Percentiles rank a stretch among this genome's conserved stretches.
These are phyloP conservation scores for Hypericum androsaemum DNA, from an alignment of 345 rosid genomes.

Conservation along the genomic window DNA sequence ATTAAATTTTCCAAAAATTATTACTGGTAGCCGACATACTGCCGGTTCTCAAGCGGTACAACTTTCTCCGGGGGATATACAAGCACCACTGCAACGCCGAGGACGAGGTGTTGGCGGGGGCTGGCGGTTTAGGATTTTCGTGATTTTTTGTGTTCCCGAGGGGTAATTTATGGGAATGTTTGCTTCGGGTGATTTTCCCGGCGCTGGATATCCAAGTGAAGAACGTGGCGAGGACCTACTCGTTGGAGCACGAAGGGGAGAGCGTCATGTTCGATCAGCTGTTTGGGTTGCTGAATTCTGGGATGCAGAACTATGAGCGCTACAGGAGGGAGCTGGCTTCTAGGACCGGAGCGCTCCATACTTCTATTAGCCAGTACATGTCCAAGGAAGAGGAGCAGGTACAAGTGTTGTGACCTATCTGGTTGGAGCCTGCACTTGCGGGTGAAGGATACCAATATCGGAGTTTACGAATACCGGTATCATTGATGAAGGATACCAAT, in stretches of 20 bases:
- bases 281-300: slow-evolving; percentile 39
- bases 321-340: slow-evolving; percentile 57
- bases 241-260: no score
- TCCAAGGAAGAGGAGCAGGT: slow-evolving; percentile 75
- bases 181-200: slow-evolving; percentile 47
- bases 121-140: neutral
- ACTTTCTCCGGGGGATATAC: slow-evolving; percentile 59
- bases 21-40: slow-evolving; percentile 48
- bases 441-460: no score
- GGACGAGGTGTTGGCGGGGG: slow-evolving; percentile 50
- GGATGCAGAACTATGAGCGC: slow-evolving; percentile 32
- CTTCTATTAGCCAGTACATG: slow-evolving; percentile 57
- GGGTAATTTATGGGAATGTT: neutral
- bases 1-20: no score
- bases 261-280: no score
- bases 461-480: no score
- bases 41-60: slow-evolving; percentile 49
- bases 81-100: slow-evolving; percentile 79
- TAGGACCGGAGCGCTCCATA: slow-evolving; percentile 50
- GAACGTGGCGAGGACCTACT: slow-evolving; percentile 51
- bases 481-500: no score
- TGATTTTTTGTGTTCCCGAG: neutral
- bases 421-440: no score
- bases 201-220: slow-evolving; percentile 57
- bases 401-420: slow-evolving; percentile 5